These are phyloP conservation scores for Cladorrhinum samala DNA, from an alignment of 495 filamentous ascomycete genomes.

Conservation along the genomic window DNA sequence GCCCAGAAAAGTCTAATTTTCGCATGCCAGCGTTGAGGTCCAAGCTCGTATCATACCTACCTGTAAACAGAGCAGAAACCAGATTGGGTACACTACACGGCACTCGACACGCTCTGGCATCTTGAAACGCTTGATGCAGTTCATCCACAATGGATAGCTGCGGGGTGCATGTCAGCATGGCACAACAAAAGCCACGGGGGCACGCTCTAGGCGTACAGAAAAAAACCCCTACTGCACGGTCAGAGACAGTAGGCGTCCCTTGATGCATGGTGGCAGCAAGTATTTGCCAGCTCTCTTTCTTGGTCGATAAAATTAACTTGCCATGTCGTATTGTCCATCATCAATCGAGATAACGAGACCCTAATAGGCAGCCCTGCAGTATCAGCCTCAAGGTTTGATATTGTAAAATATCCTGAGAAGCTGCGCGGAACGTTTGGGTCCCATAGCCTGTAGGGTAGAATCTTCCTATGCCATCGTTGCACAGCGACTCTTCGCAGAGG, in stretches of 20 bases:
- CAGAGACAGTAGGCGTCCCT: conserved; percentile 5
- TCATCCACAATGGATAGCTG: not conserved
- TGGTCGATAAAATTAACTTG: not conserved
- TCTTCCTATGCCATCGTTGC: not conserved
- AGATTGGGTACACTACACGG: not conserved
- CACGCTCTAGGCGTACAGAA: not conserved
- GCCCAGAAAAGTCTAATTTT: not conserved
- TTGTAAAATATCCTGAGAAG: too few species aligned
- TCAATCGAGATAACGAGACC: not conserved
- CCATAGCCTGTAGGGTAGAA: too few species aligned
- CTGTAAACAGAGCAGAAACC: too few species aligned
- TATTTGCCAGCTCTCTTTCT: not conserved
- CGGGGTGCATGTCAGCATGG: not conserved
- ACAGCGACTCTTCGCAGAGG: not conserved
- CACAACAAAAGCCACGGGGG: too few species aligned
- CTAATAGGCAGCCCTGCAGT: not conserved
- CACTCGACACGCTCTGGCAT: not conserved
- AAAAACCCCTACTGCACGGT: not conserved
- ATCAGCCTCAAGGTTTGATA: too few species aligned
- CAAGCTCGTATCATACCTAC: too few species aligned
- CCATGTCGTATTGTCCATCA: not conserved
- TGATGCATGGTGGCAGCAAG: not conserved
- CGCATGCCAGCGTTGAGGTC: too few species aligned
- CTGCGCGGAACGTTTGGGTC: conserved; percentile 3
- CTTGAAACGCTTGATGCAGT: not conserved